Conservation (phyloP, 2,329 filamentous ascomycete species). For the Thielaviopsis euricoi region DNA sequence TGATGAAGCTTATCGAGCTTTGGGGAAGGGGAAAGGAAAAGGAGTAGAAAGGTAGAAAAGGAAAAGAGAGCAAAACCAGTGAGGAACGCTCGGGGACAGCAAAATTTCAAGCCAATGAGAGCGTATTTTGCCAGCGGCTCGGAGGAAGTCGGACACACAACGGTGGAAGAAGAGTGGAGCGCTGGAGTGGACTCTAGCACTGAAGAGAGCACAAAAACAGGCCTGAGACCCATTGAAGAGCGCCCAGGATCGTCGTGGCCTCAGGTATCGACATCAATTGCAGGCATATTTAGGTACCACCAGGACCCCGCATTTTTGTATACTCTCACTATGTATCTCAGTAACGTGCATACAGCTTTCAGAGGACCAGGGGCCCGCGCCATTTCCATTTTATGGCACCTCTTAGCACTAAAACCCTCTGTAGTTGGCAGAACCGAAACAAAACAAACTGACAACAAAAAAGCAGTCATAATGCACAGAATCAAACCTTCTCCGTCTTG, state of each 20-base stretch:
- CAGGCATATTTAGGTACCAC: constrained; percentile 9
- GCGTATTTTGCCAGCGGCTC: constrained; percentile 10
- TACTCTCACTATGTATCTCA: constrained; percentile 6
- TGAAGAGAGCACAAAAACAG: constrained; percentile 7
- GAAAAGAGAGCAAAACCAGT: constrained; percentile 12
- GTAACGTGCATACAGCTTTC: constrained; percentile 4
- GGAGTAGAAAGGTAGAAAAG: constrained; percentile 12
- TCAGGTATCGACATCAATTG: constrained; percentile 10
- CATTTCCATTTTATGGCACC: not conserved
- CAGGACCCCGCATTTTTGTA: constrained; percentile 10
- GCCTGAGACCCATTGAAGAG: not conserved
- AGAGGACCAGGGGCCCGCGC: not conserved
- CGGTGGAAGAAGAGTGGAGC: constrained; percentile 12
- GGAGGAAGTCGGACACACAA: constrained; percentile 13
- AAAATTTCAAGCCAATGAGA: constrained; percentile 13
- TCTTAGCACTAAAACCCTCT: not conserved
- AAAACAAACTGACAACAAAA: not conserved
- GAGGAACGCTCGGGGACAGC: constrained; percentile 13
- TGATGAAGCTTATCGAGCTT: constrained; percentile 13
- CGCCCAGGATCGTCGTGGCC: constrained; percentile 9
- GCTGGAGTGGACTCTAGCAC: constrained; percentile 5
- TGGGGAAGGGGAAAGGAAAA: constrained; percentile 13
- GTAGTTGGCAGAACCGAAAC: not conserved
- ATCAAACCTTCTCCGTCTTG: not conserved
- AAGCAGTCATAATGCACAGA: not conserved